Conservation (phyloP, 2,329 filamentous ascomycete genomes). For the Waltergamsia citrina region DNA sequence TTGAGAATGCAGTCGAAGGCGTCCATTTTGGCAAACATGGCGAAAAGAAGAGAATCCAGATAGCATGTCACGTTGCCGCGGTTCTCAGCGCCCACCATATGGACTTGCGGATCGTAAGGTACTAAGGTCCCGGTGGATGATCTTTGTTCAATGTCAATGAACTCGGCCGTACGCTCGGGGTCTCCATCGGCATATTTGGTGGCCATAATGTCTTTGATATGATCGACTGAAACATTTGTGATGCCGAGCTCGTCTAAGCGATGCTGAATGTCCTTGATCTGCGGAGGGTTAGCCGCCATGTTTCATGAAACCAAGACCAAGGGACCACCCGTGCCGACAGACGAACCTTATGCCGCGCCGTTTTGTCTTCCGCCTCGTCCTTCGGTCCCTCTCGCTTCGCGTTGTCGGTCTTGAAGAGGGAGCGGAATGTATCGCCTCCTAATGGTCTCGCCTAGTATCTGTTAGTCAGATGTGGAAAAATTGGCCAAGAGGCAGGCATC, state of each 20-base stretch:
- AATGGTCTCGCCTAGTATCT: slow-evolving; percentile 44
- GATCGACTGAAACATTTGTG: slow-evolving; percentile 43
- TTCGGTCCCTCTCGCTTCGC: slow-evolving; percentile 31
- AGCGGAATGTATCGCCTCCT: slow-evolving; percentile 48
- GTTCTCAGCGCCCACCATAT: slow-evolving; percentile 80
- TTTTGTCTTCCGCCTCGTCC: slow-evolving; percentile 25
- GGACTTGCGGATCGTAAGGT: slow-evolving; percentile 61
- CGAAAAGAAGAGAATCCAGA: slow-evolving; percentile 81
- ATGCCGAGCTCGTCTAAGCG: slow-evolving; percentile 34
- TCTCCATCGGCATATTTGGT: slow-evolving; percentile 60
- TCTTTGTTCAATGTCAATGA: slow-evolving; percentile 71
- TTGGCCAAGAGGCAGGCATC: too few relatives aligned
- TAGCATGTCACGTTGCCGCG: slow-evolving; percentile 86
- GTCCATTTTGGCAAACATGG: slow-evolving; percentile 87
- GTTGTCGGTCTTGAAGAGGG: slow-evolving; percentile 54
- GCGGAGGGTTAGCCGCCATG: too few relatives aligned
- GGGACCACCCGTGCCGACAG: too few relatives aligned
- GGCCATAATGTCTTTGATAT: slow-evolving; percentile 44
- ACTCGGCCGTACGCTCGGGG: slow-evolving; percentile 62
- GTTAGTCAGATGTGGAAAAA: too few relatives aligned
- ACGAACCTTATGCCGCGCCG: slow-evolving; percentile 11
- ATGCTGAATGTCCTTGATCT: slow-evolving; percentile 31
- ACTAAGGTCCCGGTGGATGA: slow-evolving; percentile 72
- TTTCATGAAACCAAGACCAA: too few relatives aligned
- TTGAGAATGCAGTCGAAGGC: slow-evolving; percentile 91